phyloP scores from a whole-genome alignment of 305 asterid genomes.

The Fraxinus sp. region DNA sequence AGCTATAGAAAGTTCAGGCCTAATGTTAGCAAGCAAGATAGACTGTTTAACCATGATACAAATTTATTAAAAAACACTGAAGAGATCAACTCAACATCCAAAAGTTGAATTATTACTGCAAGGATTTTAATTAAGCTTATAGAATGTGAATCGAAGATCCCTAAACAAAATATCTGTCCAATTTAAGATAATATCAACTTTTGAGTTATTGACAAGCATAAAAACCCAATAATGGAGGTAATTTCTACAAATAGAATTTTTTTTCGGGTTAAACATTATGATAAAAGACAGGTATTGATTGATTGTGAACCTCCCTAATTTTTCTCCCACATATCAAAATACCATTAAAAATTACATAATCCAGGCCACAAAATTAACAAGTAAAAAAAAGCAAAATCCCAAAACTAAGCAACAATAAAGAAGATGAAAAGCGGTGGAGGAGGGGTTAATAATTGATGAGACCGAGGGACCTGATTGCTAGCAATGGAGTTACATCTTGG shows the following conservation, averaged over 20 bases:
- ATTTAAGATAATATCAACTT: neutral
- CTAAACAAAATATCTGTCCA: neutral
- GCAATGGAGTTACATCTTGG: conserved; percentile 11
- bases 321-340: neutral
- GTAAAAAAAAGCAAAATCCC: neutral
- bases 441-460: conserved; percentile 39
- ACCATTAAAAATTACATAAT: neutral
- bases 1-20: neutral
- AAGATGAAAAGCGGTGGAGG: conserved; percentile 40
- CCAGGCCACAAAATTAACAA: neutral
- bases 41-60: neutral
- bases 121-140: neutral
- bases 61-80: neutral
- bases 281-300: neutral
- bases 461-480: conserved; percentile 33
- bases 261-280: neutral
- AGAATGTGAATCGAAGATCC: neutral
- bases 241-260: neutral
- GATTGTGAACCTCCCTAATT: neutral
- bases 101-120: neutral
- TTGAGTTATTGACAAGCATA: neutral
- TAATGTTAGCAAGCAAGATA: neutral
- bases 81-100: neutral
- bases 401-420: conserved; percentile 17
- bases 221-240: neutral